Evolutionary conservation across 2,329 filamentous ascomycete genomes (phyloP).

Genomic region (Aspergillus sojae): DNA sequence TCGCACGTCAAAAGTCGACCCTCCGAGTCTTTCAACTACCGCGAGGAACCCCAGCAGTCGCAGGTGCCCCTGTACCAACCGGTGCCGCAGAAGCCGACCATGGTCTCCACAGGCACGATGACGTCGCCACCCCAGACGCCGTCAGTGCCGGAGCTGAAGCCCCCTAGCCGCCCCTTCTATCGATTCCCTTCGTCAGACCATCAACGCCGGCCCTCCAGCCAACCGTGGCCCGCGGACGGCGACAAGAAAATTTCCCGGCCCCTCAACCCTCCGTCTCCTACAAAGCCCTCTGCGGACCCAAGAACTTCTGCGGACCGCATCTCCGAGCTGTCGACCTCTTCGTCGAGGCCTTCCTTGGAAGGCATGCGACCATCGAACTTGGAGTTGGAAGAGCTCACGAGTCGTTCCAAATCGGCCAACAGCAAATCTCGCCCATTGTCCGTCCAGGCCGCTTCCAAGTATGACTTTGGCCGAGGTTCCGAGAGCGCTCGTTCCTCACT

Average conservation of each 20-base stretch:
- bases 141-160: conserved; percentile 29
- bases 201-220: conserved; percentile 52
- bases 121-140: conserved; percentile 59
- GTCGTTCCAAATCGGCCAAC: conserved; percentile 65
- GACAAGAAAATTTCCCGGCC: conserved; percentile 24
- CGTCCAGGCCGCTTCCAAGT: conserved; percentile 78
- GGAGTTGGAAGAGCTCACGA: conserved; percentile 62
- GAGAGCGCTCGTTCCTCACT: conserved; percentile 58
- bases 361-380: conserved; percentile 64
- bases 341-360: conserved; percentile 71
- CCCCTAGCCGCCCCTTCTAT: conserved; percentile 52
- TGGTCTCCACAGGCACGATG: conserved; percentile 79
- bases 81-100: conserved; percentile 53
- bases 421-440: conserved; percentile 74
- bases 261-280: conserved; percentile 36
- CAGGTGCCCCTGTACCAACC: conserved; percentile 42
- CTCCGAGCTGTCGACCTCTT: conserved; percentile 58
- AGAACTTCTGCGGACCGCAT: conserved; percentile 52
- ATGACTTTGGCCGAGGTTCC: conserved; percentile 79
- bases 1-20: conserved; percentile 27
- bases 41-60: conserved; percentile 29
- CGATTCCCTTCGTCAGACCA: conserved; percentile 53
- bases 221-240: conserved; percentile 45
- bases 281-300: conserved; percentile 48
- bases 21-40: conserved; percentile 25